Base-by-base conservation (phyloP, 169 alveolate species). In the Plasmodium sp. region DNA sequence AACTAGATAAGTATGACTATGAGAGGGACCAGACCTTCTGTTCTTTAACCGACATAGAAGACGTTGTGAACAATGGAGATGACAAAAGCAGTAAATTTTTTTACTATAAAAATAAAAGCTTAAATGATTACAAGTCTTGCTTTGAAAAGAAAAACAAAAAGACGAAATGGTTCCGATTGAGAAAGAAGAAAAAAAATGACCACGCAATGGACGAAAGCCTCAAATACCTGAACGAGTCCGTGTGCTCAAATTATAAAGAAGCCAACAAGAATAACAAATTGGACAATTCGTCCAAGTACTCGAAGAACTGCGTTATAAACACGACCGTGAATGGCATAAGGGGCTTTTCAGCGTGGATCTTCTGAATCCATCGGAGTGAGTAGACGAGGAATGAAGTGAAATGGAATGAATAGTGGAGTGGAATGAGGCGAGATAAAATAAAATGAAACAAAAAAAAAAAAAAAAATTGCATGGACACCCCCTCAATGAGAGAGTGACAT, bases 201-300 rank as follows among this genome's bases (percentile, higher is more conserved):
- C 56, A 54, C 51, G 77, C 48, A 5, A 62, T 58, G 81, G 90
- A 80, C 5, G 91, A 90, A 90, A 81, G 83, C 18, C 12, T 90
- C 22, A 90, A 90, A 54, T 90, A 90, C 54, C 58, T 90, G 43
- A 90, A 90, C 73, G 94, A 90, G 22, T 90, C 94, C 4, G 94
- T 90, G 18, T 90, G 94, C 48, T 90, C 94, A 10, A 90, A 90
- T 80, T 90, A 80, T 90, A 90, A 73, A 80, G 94, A 90, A 5
- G 86, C 86, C 54, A 90, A 90, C 43, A 79, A 79, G 36, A 90
- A 67, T 12, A 71, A 80, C 48, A 58, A 90, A 18, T 10, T 90
- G 54, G n/a, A 79, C 36, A 31, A 67, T 9, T 16, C 94, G 7
- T 56, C 90, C 5, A 41, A 79, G 51, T 51, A 80, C 74, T 43